Base-by-base conservation (phyloP, 1,284 basidiomycete species). In the Leccinum pallidistipes region DNA sequence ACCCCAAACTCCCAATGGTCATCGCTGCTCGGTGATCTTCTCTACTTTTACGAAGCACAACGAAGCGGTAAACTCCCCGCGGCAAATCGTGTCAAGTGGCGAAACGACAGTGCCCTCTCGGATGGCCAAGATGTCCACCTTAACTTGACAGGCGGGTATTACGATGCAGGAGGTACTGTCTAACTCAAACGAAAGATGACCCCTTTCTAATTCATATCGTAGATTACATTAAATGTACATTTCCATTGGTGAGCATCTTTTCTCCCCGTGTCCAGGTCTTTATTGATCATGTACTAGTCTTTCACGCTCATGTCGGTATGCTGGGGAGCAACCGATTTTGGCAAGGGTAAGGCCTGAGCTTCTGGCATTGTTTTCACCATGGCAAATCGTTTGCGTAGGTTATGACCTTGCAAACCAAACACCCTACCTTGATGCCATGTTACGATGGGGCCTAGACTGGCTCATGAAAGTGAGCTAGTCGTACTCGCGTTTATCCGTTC, bases 1-100 rank as follows among this genome's bases (percentile, higher is more conserved):
- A 74, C 43, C 74, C 77, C 90, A 14, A 94, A 94, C 71, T 68
- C 83, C 3, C 92, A 95, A 71, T 97, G 94, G 92, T 81, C 86
- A 1, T 86, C 81, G 40, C 77, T 96, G 1, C 82, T 97, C 0
- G 94, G 93, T 12, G 87, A 91, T 73, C 75, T 90, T 36, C 74
- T 97, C 21, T 97, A 87, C 72, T 97, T 96, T 75, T 97, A 96
- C 72, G 95, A 97, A 65, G 94, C 88, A 1, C 95, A 97, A 71
- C 81, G 95, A 47, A 92, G 91, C 62, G 94, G 95, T 12, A 81
- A 80, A 53, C 81, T 97, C 5, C 85, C 90, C 0, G 69, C 75
- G 11, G 81, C 80, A 5, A 92, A 92, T 65, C 83, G 95, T 27
- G 92, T 97, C 0, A 70, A 81, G 14, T 97, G 95, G 95, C 82